phyloP scores from a whole-genome alignment of 331 rosid genomes.

The Rosa hybrid region DNA sequence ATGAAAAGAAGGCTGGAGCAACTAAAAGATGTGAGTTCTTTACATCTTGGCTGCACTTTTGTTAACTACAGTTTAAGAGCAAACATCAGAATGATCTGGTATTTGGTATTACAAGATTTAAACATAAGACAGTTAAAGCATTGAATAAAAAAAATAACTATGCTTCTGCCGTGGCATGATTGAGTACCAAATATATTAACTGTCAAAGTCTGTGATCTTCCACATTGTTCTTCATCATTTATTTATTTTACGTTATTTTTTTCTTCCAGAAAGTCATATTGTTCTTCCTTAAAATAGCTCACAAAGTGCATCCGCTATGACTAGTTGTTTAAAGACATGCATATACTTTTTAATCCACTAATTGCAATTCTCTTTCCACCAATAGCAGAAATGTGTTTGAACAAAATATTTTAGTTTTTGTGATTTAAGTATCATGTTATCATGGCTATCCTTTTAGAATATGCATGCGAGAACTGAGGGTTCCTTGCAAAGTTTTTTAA shows the following conservation, averaged over 20 bases:
- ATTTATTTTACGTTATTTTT: not conserved
- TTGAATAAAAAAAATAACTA: too few relatives aligned
- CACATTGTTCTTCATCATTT: not conserved
- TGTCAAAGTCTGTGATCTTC: not conserved
- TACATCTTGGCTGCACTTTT: not conserved
- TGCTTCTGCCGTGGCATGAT: not conserved
- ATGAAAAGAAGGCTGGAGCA: constrained; percentile 50
- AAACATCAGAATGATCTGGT: not conserved
- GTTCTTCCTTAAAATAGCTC: not conserved
- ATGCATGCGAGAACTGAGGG: not conserved
- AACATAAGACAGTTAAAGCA: not conserved
- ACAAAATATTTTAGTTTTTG: not conserved
- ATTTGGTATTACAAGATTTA: not conserved
- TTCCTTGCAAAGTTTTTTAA: too few relatives aligned
- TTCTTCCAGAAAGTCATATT: not conserved
- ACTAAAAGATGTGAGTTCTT: constrained; percentile 61
- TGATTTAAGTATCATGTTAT: not conserved
- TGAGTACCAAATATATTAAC: not conserved
- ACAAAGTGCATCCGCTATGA: not conserved
- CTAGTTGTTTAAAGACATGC: not conserved
- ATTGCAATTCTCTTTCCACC: not conserved
- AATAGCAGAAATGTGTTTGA: not conserved
- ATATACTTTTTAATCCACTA: not conserved
- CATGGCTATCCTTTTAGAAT: not conserved
- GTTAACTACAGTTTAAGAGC: not conserved